Percentiles rank a stretch among this genome's conserved stretches.
Conservation (phyloP, 2,329 filamentous ascomycete species). For the Ampelomyces quisqualis region DNA sequence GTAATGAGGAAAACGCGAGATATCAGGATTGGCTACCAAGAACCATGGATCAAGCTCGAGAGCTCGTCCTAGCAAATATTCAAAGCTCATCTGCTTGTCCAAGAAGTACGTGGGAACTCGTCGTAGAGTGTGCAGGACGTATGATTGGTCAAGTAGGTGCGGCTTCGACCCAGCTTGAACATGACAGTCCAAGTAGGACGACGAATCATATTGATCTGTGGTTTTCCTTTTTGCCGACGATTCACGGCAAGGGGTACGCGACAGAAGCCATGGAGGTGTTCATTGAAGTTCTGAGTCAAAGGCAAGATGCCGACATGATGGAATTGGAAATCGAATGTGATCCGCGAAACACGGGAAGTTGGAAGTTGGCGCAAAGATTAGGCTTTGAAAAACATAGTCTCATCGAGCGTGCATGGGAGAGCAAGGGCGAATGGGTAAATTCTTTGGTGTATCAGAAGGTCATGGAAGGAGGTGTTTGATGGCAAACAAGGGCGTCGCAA, state of each 20-base stretch:
- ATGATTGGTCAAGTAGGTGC: slow-evolving; percentile 39
- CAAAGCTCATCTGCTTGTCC: slow-evolving; percentile 13
- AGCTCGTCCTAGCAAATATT: slow-evolving; percentile 23
- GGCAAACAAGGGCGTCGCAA: too few relatives aligned
- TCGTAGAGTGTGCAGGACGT: slow-evolving; percentile 19
- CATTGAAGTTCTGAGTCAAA: slow-evolving; percentile 17
- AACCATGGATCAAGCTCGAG: slow-evolving; percentile 22
- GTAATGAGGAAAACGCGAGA: slow-evolving; percentile 23
- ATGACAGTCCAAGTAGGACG: slow-evolving; percentile 1
- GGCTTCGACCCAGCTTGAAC: slow-evolving; percentile 10
- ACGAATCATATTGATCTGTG: slow-evolving; percentile 27
- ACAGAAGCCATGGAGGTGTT: slow-evolving; percentile 37
- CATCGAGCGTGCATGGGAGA: slow-evolving; percentile 28
- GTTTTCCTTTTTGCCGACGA: slow-evolving; percentile 32
- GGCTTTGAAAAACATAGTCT: slow-evolving; percentile 31
- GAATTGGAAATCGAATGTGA: slow-evolving; percentile 41
- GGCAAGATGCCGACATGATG: slow-evolving; percentile 11
- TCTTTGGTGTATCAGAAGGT: slow-evolving; percentile 30
- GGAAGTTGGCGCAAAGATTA: slow-evolving; percentile 34
- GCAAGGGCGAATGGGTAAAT: slow-evolving; percentile 40
- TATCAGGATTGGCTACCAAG: slow-evolving; percentile 28
- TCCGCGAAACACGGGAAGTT: slow-evolving; percentile 33
- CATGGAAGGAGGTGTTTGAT: too few relatives aligned
- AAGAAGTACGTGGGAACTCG: slow-evolving; percentile 32
- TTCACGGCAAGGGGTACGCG: slow-evolving; percentile 31